phyloP scores from a whole-genome alignment of 75 land plant genomes.

The Pinus albicaulis region DNA sequence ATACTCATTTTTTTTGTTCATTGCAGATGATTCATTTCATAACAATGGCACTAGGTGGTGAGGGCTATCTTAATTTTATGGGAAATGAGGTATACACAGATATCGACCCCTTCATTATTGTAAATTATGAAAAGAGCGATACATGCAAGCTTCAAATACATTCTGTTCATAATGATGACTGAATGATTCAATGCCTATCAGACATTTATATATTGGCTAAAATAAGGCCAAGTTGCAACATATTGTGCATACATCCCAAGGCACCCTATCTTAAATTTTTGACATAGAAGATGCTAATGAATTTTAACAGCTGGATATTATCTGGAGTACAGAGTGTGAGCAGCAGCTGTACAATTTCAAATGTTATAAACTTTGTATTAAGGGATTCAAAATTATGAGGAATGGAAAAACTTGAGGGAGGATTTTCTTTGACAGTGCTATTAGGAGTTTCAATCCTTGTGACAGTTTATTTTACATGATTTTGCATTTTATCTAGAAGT shows the following conservation, averaged over 20 bases:
- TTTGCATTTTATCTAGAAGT: too few species aligned
- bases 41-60: conserved; percentile 98
- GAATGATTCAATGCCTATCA: not conserved
- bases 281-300: not conserved
- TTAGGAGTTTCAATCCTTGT: not conserved
- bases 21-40: conserved; percentile 96
- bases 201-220: too few species aligned
- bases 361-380: not conserved
- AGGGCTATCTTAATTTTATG: conserved; percentile 98
- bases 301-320: not conserved
- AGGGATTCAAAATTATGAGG: not conserved
- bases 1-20: conserved; percentile 6
- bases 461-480: not conserved
- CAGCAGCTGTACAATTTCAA: not conserved
- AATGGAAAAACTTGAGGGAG: not conserved
- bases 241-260: not conserved
- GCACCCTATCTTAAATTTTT: not conserved
- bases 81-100: conserved; percentile 87
- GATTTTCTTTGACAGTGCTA: not conserved
- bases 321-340: not conserved
- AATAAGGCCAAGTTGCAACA: too few species aligned
- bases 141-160: not conserved
- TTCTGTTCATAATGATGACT: not conserved
- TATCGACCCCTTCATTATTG: not conserved
- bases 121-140: not conserved